phyloP scores from a whole-genome alignment of 2,329 filamentous ascomycete genomes.

The Dothistroma pini region DNA sequence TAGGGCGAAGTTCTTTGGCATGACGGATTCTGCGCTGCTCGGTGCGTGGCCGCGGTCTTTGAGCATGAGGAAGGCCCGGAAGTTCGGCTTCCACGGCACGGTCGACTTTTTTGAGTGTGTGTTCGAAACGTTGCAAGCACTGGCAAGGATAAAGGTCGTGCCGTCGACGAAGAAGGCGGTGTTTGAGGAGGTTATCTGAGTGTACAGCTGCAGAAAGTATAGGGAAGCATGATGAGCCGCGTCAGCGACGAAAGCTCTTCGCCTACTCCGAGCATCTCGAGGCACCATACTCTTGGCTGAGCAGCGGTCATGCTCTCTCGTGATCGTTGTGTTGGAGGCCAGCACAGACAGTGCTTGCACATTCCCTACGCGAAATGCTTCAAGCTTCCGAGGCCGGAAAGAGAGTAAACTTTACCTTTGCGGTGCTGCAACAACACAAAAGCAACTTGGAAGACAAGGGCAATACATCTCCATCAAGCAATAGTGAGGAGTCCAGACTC shows the following conservation, averaged over 20 bases:
- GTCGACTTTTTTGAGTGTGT: conserved; percentile 44
- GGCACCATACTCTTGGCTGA: not conserved
- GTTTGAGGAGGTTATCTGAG: not conserved
- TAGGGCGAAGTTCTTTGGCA: conserved; percentile 24
- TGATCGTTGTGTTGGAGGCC: not conserved
- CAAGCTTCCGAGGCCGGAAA: not conserved
- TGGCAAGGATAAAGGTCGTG: conserved; percentile 34
- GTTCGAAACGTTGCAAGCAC: conserved; percentile 37
- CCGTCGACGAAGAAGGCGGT: conserved; percentile 10
- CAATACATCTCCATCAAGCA: too few species aligned
- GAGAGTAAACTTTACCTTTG: not conserved
- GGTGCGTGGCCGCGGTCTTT: conserved; percentile 34
- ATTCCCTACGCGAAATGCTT: not conserved
- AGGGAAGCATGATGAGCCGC: not conserved
- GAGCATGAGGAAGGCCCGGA: conserved; percentile 37
- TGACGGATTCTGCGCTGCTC: conserved; percentile 22
- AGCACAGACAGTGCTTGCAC: not conserved
- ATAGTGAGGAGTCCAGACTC: not conserved
- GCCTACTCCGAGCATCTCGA: not conserved
- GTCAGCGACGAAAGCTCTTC: too few species aligned
- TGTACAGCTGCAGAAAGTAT: not conserved
- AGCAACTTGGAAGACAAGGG: not conserved
- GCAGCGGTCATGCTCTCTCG: not conserved
- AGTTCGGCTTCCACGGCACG: conserved; percentile 45
- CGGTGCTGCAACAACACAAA: not conserved